Percentiles rank a stretch among this genome's conserved stretches.
These are phyloP conservation scores for Cladophialophora yegresii DNA, from an alignment of 2,329 filamentous ascomycete species.

Conservation along the genomic window DNA sequence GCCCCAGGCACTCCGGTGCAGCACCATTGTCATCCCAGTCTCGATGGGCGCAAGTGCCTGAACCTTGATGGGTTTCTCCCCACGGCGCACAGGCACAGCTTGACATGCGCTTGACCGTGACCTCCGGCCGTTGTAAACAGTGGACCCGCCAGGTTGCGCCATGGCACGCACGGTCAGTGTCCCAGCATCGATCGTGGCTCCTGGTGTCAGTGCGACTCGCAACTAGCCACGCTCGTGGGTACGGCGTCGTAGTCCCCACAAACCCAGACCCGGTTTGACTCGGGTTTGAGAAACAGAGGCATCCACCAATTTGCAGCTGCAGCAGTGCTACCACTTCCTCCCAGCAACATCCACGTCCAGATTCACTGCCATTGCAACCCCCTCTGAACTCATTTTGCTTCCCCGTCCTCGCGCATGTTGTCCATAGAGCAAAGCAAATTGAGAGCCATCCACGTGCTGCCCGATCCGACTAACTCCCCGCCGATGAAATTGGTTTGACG, in stretches of 20 bases:
- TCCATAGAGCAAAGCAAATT: constrained; percentile 12
- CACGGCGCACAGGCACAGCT: neutral
- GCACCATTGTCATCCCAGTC: constrained; percentile 28
- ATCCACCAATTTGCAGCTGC: constrained; percentile 20
- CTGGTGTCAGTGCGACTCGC: constrained; percentile 8
- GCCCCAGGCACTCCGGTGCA: constrained; percentile 28
- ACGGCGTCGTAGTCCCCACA: constrained; percentile 19
- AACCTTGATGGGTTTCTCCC: neutral
- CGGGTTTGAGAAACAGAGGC: constrained; percentile 5
- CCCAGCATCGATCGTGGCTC: constrained; percentile 22
- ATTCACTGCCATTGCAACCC: constrained; percentile 22
- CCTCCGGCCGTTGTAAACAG: constrained; percentile 9
- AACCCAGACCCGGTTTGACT: constrained; percentile 17
- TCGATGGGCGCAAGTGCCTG: neutral
- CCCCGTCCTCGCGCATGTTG: constrained; percentile 19
- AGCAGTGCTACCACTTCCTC: constrained; percentile 3
- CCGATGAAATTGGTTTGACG: constrained; percentile 31
- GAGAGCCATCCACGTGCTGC: constrained; percentile 31
- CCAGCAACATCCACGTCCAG: constrained; percentile 19
- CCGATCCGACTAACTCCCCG: constrained; percentile 19
- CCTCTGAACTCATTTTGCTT: constrained; percentile 10
- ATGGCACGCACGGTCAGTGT: constrained; percentile 26
- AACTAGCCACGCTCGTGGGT: constrained; percentile 21
- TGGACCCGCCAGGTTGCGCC: constrained; percentile 19
- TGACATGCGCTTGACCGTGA: constrained; percentile 1